Conservation (phyloP, 2,329 filamentous ascomycete species). For the Pseudocercospora eumusae region DNA sequence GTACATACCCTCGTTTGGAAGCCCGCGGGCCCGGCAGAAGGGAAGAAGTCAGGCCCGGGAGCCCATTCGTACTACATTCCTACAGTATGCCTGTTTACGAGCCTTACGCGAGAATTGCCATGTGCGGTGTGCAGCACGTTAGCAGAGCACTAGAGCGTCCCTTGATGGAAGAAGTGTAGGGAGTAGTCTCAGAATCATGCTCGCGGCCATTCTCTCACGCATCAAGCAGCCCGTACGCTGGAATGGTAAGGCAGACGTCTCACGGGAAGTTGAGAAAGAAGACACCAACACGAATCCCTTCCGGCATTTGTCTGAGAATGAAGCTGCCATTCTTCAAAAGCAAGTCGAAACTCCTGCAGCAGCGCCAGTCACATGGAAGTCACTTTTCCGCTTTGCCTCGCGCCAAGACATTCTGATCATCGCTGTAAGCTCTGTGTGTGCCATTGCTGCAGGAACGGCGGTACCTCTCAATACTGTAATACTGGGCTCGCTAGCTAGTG, state of each 20-base stretch:
- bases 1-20: background rate
- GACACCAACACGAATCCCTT: constrained; percentile 1
- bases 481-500: constrained; percentile 57
- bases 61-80: background rate
- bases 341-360: constrained; percentile 11
- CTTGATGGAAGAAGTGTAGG: background rate
- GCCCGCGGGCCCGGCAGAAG: background rate
- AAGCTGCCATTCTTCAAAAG: constrained; percentile 11
- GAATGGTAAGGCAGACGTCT: background rate
- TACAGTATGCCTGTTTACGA: background rate
- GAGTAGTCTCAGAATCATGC: background rate
- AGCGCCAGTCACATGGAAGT: constrained; percentile 10
- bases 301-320: constrained; percentile 13
- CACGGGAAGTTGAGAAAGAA: background rate
- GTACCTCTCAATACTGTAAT: constrained; percentile 49
- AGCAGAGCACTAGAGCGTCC: background rate
- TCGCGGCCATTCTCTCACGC: background rate
- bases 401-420: constrained; percentile 40
- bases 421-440: constrained; percentile 36
- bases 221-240: background rate
- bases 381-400: constrained; percentile 20
- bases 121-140: background rate
- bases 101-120: background rate
- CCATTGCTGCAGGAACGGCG: constrained; percentile 30
- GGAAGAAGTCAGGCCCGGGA: background rate